These are phyloP conservation scores for Parietaria judaica DNA, from an alignment of 306 rosid genomes.

Conservation along the genomic window DNA sequence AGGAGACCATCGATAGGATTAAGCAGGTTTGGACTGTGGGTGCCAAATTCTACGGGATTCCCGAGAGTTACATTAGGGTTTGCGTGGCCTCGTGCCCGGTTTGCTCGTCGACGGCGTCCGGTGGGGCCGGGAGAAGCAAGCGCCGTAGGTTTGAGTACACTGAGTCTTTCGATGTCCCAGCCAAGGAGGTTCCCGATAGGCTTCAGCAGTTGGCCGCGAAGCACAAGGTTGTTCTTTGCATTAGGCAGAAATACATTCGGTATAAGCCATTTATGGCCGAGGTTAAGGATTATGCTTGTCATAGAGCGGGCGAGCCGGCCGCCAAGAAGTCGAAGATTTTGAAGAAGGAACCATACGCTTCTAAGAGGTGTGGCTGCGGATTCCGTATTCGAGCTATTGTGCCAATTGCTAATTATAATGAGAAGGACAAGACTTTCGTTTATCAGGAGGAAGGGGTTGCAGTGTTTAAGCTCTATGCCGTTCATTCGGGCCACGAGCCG, in stretches of 20 bases:
- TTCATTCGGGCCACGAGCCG: constrained; percentile 96
- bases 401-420: constrained; percentile 89
- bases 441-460: constrained; percentile 95
- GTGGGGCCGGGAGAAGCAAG: constrained; percentile 47
- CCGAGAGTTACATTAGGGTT: constrained; percentile 88
- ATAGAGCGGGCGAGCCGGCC: constrained; percentile 90
- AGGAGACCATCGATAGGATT: constrained; percentile 79
- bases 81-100: constrained; percentile 75
- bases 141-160: constrained; percentile 90
- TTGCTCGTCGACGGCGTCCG: constrained; percentile 46
- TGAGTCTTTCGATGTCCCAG: constrained; percentile 83
- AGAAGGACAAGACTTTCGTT: constrained; percentile 93
- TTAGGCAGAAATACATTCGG: constrained; percentile 94
- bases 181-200: constrained; percentile 70
- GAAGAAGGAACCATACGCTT: constrained; percentile 96
- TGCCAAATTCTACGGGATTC: constrained; percentile 92
- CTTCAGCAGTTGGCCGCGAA: constrained; percentile 84
- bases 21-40: constrained; percentile 97
- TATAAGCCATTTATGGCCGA: constrained; percentile 99
- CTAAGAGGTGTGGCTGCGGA: constrained; percentile 96
- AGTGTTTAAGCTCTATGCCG: constrained; percentile 83
- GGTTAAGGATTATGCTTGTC: constrained; percentile 99
- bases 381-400: constrained; percentile 96
- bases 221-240: constrained; percentile 94
- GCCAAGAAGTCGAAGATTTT: constrained; percentile 65